phyloP scores from a whole-genome alignment of 352 stramenopile genomes.

The Plasmopara viticola region DNA sequence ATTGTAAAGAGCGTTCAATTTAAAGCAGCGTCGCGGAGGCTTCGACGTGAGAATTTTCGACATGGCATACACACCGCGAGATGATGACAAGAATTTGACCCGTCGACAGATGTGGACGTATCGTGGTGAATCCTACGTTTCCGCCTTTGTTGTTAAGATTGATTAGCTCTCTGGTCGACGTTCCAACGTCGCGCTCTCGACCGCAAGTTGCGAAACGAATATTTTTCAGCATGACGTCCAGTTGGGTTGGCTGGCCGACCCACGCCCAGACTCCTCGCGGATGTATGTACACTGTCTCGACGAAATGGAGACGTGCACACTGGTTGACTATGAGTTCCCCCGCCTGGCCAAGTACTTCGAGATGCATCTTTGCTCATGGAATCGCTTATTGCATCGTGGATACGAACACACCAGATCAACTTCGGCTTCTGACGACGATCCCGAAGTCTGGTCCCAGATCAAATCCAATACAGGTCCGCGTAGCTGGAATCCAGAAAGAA shows the following conservation, averaged over 20 bases:
- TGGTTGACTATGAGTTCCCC: background rate
- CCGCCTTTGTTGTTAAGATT: conserved; percentile 15
- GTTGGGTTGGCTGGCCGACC: conserved; percentile 14
- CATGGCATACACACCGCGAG: conserved; percentile 7
- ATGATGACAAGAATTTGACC: conserved; percentile 1
- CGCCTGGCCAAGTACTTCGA: background rate
- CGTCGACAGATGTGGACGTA: background rate
- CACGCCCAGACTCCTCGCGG: background rate
- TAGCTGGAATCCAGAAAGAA: conserved; percentile 16
- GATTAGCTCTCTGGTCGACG: conserved; percentile 8
- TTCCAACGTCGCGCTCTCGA: conserved; percentile 2
- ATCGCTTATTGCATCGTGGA: conserved; percentile 1
- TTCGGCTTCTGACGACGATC: conserved; percentile 20
- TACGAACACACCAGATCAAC: conserved; percentile 2
- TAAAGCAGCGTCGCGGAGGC: conserved; percentile 2
- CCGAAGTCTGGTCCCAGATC: conserved; percentile 17
- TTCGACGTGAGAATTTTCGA: conserved; percentile 11
- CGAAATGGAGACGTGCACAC: background rate
- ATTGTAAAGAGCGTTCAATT: conserved; percentile 7
- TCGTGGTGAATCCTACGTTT: background rate
- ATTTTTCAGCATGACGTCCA: conserved; percentile 14
- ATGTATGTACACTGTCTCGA: conserved; percentile 15
- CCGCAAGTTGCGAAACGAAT: conserved; percentile 10
- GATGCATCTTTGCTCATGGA: background rate
- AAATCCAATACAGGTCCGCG: conserved; percentile 12